phyloP scores from a whole-genome alignment of 805 yeast genomes.

The Saccharomycopsis sp. region DNA sequence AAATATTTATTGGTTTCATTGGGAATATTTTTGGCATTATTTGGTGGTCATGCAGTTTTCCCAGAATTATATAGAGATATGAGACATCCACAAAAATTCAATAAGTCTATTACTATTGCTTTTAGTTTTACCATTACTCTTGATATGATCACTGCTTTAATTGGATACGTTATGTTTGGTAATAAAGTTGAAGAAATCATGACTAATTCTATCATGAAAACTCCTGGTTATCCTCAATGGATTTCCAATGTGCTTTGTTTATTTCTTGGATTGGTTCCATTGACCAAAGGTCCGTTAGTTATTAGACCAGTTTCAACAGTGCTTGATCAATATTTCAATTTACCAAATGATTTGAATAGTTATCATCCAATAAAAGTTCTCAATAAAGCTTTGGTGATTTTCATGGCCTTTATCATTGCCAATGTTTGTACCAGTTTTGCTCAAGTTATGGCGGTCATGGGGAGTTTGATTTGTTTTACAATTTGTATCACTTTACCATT shows the following conservation, averaged over 20 bases:
- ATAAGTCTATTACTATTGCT: conserved; percentile 40
- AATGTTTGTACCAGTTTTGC: conserved; percentile 58
- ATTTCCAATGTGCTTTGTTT: conserved; percentile 26
- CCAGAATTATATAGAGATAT: conserved; percentile 70
- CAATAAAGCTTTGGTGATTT: conserved; percentile 12
- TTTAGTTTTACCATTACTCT: conserved; percentile 48
- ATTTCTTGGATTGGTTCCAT: conserved; percentile 57
- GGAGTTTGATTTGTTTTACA: conserved; percentile 62
- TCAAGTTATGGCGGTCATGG: conserved; percentile 60
- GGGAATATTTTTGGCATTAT: conserved; percentile 66
- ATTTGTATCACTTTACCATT: conserved; percentile 66
- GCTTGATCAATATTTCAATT: conserved; percentile 31
- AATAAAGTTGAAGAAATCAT: conserved; percentile 54
- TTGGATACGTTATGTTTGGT: conserved; percentile 81
- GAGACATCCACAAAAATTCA: conserved; percentile 57
- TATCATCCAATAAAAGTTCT: conserved; percentile 13
- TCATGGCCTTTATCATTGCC: conserved; percentile 14
- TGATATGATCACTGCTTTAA: conserved; percentile 49
- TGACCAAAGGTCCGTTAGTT: conserved; percentile 69
- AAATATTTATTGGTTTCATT: conserved; percentile 37
- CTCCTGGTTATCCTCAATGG: conserved; percentile 57
- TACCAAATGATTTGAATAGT: conserved; percentile 1
- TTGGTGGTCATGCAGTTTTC: conserved; percentile 79
- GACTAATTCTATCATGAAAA: conserved; percentile 61
- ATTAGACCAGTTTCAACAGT: conserved; percentile 64